A percentile compares a stretch with the other conserved stretches of the same genome.
phyloP scores from a whole-genome alignment of 1,284 basidiomycete species.

The Ustilago tritici region DNA sequence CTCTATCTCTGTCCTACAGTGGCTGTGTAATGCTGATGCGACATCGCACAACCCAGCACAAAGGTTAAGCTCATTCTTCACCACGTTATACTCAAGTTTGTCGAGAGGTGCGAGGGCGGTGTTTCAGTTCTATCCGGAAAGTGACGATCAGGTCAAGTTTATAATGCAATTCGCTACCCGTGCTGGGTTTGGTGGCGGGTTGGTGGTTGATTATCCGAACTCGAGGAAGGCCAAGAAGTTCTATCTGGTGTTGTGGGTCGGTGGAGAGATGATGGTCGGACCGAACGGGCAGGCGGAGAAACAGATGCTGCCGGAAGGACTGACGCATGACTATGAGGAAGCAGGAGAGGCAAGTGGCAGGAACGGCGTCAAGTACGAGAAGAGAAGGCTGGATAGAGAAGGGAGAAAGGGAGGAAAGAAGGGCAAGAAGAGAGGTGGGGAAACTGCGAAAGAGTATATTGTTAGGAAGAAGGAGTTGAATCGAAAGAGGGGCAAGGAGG shows the following conservation, averaged over 20 bases:
- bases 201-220: constrained; percentile 83
- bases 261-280: constrained; percentile 70
- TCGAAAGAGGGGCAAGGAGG: constrained; percentile 73
- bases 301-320: constrained; percentile 58
- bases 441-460: constrained; percentile 72
- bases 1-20: constrained; percentile 97
- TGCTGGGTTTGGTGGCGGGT: constrained; percentile 95
- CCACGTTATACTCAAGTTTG: constrained; percentile 90
- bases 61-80: constrained; percentile 93
- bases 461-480: constrained; percentile 75
- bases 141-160: constrained; percentile 72
- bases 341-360: constrained; percentile 17
- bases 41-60: constrained; percentile 91
- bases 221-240: constrained; percentile 70
- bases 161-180: constrained; percentile 92
- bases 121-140: constrained; percentile 73
- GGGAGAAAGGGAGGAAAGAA: constrained; percentile 70
- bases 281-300: constrained; percentile 52
- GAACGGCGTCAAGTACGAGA: constrained; percentile 48
- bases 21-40: constrained; percentile 97
- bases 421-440: constrained; percentile 73
- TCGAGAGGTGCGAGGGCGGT: constrained; percentile 92
- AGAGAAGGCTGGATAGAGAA: constrained; percentile 36
- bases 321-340: constrained; percentile 56
- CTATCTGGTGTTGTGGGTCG: constrained; percentile 69